phyloP scores from a whole-genome alignment of 345 rosid genomes.

The Garcia nutans region DNA sequence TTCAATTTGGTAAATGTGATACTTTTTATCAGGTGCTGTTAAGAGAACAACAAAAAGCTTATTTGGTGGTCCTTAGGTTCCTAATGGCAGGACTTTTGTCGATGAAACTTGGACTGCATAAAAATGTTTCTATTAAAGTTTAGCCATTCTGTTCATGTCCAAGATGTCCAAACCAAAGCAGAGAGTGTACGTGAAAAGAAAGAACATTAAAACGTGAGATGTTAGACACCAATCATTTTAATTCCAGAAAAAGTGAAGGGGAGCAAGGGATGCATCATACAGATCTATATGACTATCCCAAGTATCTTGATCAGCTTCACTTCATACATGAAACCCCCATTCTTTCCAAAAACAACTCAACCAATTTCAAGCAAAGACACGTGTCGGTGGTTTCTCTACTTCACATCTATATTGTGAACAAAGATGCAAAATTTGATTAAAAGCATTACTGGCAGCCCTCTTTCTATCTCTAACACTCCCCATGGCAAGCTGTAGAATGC shows the following conservation, averaged over 20 bases:
- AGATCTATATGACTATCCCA: too few species aligned
- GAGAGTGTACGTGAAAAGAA: too few species aligned
- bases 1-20: background rate
- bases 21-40: background rate
- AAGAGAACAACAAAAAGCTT: background rate
- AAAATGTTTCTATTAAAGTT: background rate
- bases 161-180: background rate
- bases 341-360: background rate
- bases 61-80: background rate
- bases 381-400: background rate
- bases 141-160: background rate
- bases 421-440: background rate
- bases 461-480: too few species aligned
- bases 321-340: background rate
- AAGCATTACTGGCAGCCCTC: too few species aligned
- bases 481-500: background rate
- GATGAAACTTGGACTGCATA: background rate
- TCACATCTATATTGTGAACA: background rate
- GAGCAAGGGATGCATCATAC: too few species aligned
- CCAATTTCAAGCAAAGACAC: background rate
- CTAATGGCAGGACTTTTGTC: background rate
- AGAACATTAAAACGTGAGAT: too few species aligned
- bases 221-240: too few species aligned
- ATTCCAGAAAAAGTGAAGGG: too few species aligned
- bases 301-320: too few species aligned